phyloP scores from a whole-genome alignment of 2,329 filamentous ascomycete genomes.

The Escovopsis sp. region DNA sequence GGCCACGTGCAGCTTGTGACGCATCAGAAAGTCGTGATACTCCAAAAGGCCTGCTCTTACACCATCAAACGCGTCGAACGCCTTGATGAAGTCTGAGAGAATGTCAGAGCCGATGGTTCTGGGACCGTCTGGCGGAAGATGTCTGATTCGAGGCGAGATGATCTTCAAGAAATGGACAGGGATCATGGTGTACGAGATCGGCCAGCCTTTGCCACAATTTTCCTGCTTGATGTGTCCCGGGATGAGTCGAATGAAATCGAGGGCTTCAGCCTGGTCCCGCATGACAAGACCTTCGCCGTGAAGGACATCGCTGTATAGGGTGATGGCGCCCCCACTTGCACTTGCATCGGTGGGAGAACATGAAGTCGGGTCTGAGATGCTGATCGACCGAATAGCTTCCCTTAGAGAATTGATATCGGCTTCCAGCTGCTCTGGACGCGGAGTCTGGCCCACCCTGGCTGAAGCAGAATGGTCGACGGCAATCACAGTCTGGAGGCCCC shows the following conservation, averaged over 20 bases:
- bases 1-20: conserved; percentile 1
- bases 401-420: too few species aligned
- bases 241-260: not conserved
- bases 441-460: not conserved
- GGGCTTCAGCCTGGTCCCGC: not conserved
- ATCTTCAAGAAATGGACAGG: not conserved
- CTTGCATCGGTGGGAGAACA: too few species aligned
- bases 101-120: not conserved
- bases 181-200: conserved; percentile 5
- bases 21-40: conserved; percentile 2
- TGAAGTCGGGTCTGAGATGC: too few species aligned
- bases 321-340: conserved; percentile 1
- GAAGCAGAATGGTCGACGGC: not conserved
- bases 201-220: conserved; percentile 3
- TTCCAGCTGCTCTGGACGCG: too few species aligned
- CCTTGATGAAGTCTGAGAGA: not conserved
- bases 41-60: not conserved
- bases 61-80: conserved; percentile 4
- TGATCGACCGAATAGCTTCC: too few species aligned
- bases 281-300: not conserved
- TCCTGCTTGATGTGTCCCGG: not conserved
- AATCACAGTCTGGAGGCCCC: conserved; percentile 7
- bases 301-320: conserved; percentile 7
- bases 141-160: too few species aligned
- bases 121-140: too few species aligned